Conservation (phyloP, 129 eudicot species). For the Arctium lappa region DNA sequence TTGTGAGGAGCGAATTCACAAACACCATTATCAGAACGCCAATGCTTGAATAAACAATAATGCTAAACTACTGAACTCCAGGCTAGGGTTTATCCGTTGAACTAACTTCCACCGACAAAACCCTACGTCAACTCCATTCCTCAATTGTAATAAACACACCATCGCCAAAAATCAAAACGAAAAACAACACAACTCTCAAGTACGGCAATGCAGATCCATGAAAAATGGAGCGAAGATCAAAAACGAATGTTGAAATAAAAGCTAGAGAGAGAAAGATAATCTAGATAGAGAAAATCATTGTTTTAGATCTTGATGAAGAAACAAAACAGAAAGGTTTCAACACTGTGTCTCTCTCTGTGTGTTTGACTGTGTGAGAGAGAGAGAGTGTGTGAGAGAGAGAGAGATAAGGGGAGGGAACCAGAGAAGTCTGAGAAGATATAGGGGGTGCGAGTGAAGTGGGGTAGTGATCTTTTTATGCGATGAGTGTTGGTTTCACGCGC, state of each 20-base stretch:
- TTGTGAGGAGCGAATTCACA: constrained; percentile 27
- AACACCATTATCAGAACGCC: constrained; percentile 37
- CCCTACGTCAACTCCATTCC: constrained; percentile 15
- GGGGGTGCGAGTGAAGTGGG: background rate
- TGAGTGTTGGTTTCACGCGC: background rate
- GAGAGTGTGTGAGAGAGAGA: constrained; percentile 8
- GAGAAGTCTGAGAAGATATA: background rate
- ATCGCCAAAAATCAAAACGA: background rate
- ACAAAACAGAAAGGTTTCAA: background rate
- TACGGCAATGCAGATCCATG: constrained; percentile 50
- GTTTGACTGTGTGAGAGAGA: background rate
- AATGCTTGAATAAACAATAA: background rate
- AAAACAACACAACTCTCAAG: constrained; percentile 21
- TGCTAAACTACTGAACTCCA: constrained; percentile 9
- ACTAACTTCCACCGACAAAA: constrained; percentile 20
- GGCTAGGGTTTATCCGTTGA: constrained; percentile 41
- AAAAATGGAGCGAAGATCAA: constrained; percentile 25
- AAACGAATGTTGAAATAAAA: background rate
- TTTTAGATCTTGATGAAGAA: background rate
- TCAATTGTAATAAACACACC: constrained; percentile 6
- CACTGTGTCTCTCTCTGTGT: background rate
- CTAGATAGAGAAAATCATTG: constrained; percentile 6
- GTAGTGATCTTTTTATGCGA: background rate
- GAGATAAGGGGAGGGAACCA: background rate
- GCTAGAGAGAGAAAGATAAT: background rate